phyloP scores from a whole-genome alignment of 1,284 basidiomycete species.

The Taiwanofungus camphoratus region DNA sequence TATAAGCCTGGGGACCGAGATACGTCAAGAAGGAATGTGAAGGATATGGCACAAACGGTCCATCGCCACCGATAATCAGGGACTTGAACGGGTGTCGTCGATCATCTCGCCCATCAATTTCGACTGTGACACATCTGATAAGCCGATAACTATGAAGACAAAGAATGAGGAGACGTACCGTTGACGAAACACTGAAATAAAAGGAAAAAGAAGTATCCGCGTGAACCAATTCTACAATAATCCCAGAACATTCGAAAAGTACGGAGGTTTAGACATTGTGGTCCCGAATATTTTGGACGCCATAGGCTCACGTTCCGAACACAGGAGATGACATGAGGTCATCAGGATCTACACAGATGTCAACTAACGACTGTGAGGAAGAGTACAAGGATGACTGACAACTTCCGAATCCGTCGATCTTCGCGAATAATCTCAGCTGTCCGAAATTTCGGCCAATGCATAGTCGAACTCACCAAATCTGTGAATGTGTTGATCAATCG shows the following conservation, averaged over 20 bases:
- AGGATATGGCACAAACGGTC: constrained; percentile 73
- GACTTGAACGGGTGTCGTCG: constrained; percentile 64
- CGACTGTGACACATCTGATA: too few species aligned
- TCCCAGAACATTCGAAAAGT: constrained; percentile 6
- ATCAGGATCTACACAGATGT: constrained; percentile 59
- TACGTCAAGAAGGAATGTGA: constrained; percentile 80
- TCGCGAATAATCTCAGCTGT: constrained; percentile 3
- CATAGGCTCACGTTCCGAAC: constrained; percentile 55
- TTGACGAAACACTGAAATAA: constrained; percentile 91
- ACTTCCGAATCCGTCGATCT: constrained; percentile 93
- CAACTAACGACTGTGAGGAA: constrained; percentile 3
- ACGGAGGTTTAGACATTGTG: not conserved
- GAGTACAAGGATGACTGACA: constrained; percentile 41
- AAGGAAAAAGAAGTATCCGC: constrained; percentile 88
- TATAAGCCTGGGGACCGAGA: constrained; percentile 63
- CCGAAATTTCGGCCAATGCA: constrained; percentile 21
- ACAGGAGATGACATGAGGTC: constrained; percentile 75
- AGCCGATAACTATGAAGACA: too few species aligned
- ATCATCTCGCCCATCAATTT: constrained; percentile 69
- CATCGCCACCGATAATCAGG: constrained; percentile 67
- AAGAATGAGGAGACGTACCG: constrained; percentile 38
- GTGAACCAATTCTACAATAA: constrained; percentile 58
- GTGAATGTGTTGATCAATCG: constrained; percentile 6
- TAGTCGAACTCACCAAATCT: constrained; percentile 39
- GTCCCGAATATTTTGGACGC: not conserved